Percentiles rank a stretch among this genome's conserved stretches.
Evolutionary conservation across 176 grass and related monocot species (phyloP).

Genomic region (Bolboschoenus planiculmis): DNA sequence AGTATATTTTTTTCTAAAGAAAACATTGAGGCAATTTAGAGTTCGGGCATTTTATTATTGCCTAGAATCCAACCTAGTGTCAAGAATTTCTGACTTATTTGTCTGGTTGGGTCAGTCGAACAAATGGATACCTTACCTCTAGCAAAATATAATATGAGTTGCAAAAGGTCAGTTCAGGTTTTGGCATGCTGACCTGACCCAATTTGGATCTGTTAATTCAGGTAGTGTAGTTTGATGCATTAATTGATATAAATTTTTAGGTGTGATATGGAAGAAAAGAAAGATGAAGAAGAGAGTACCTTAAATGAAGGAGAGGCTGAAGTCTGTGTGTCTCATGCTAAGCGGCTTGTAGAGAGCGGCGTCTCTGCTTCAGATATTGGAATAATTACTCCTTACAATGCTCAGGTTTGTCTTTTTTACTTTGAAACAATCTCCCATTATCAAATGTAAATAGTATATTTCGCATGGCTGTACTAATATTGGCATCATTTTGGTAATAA

Average conservation of each 20-base stretch:
- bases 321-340: constrained; percentile 78
- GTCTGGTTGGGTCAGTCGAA: background rate
- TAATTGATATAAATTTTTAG: constrained; percentile 28
- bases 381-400: constrained; percentile 92
- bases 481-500: constrained; percentile 6
- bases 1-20: background rate
- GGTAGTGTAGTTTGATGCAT: background rate
- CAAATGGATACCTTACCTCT: background rate
- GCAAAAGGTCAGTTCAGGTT: background rate
- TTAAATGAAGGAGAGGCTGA: constrained; percentile 91
- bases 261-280: constrained; percentile 98
- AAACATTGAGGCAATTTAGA: background rate
- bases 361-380: constrained; percentile 81
- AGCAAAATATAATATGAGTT: background rate
- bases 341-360: constrained; percentile 81
- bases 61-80: background rate
- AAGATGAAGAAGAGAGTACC: constrained; percentile 93
- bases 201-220: background rate
- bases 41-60: background rate
- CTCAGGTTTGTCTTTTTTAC: constrained; percentile 57
- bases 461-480: background rate
- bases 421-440: background rate
- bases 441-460: constrained; percentile 16
- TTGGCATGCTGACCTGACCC: background rate
- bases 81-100: background rate